These are phyloP conservation scores for Exophiala phaeomuriformis DNA, from an alignment of 2,329 filamentous ascomycete species.

Conservation along the genomic window DNA sequence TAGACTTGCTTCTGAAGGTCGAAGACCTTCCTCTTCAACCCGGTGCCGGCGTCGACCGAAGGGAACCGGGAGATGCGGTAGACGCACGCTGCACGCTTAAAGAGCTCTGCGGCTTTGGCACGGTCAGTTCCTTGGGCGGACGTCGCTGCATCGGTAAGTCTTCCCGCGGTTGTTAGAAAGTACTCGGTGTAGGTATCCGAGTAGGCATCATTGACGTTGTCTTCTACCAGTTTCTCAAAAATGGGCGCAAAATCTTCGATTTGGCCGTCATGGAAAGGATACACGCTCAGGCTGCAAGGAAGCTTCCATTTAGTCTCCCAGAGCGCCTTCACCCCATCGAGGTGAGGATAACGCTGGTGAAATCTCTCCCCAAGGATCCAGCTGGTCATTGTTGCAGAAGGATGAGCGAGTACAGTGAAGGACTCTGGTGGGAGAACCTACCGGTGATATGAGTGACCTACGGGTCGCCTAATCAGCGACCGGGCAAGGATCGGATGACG, in stretches of 20 bases:
- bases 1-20: conserved; percentile 58
- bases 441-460: too few relatives aligned
- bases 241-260: conserved; percentile 63
- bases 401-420: not conserved
- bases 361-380: conserved; percentile 26
- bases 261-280: conserved; percentile 67
- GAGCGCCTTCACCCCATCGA: conserved; percentile 46
- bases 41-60: conserved; percentile 22
- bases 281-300: conserved; percentile 56
- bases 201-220: conserved; percentile 58
- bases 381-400: conserved; percentile 15
- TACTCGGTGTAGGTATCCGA: conserved; percentile 57
- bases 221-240: conserved; percentile 53
- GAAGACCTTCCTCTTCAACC: conserved; percentile 57
- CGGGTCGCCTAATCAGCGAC: too few relatives aligned
- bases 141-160: conserved; percentile 48
- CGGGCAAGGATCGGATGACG: not conserved
- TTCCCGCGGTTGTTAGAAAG: conserved; percentile 55
- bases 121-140: conserved; percentile 41
- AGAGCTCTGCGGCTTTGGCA: conserved; percentile 53
- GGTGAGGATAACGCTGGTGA: conserved; percentile 21
- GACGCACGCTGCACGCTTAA: conserved; percentile 63
- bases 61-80: conserved; percentile 68
- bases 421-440: not conserved
- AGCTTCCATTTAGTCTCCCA: conserved; percentile 73